Evolutionary conservation across 768 basidiomycete genomes (phyloP).

Genomic region (Naganishia antarctica): DNA sequence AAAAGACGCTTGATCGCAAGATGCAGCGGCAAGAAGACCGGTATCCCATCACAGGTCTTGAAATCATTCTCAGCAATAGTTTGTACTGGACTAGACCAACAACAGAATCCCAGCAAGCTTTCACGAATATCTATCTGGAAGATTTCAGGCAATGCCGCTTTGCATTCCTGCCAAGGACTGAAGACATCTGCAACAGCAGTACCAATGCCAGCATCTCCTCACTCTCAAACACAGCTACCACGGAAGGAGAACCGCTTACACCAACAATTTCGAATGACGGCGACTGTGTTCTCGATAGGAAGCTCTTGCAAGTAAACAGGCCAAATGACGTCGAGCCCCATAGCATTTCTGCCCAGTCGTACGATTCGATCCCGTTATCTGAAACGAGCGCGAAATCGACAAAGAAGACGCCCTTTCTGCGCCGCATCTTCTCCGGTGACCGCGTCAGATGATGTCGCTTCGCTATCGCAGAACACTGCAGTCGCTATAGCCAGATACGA

Average conservation of each 20-base stretch:
- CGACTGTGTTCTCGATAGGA: neutral
- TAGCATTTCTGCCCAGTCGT: neutral
- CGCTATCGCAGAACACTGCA: too few species aligned
- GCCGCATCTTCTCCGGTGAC: neutral
- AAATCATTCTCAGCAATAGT: constrained; percentile 3
- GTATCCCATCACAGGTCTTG: neutral
- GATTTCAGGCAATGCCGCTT: constrained; percentile 14
- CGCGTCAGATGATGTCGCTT: neutral
- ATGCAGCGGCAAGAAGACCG: constrained; percentile 18
- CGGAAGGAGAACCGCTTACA: neutral
- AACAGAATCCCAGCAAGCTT: neutral
- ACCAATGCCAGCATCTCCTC: constrained; percentile 3
- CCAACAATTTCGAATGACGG: neutral
- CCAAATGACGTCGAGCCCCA: neutral
- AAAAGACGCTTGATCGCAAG: constrained; percentile 2
- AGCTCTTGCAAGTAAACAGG: too few species aligned
- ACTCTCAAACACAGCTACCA: constrained; percentile 14
- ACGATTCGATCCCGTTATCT: neutral
- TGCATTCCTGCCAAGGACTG: neutral
- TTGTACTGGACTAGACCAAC: neutral
- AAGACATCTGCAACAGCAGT: neutral
- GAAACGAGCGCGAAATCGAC: neutral
- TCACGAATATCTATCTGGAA: neutral
- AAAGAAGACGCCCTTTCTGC: constrained; percentile 4
- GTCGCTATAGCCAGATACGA: too few species aligned